These are phyloP conservation scores for Gracilariopsis chorda DNA, from an alignment of 23 red algal genomes.

Conservation along the genomic window DNA sequence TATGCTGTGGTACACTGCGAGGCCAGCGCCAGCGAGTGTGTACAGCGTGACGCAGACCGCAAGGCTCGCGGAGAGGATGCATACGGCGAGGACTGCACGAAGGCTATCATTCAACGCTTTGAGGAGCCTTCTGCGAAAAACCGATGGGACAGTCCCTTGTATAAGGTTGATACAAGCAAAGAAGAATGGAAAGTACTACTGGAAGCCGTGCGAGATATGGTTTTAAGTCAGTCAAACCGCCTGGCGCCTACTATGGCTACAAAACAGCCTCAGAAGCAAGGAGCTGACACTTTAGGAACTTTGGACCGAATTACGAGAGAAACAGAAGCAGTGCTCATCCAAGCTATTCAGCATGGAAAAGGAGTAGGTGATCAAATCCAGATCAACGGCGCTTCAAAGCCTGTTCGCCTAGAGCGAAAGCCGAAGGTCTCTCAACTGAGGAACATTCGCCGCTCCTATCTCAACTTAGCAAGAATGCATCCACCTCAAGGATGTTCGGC, in stretches of 20 bases:
- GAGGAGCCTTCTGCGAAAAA: conserved; percentile 23
- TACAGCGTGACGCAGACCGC: conserved; percentile 5
- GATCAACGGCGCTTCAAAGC: neutral
- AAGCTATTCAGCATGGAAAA: neutral
- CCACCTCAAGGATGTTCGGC: conserved; percentile 7
- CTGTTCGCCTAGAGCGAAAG: conserved; percentile 34
- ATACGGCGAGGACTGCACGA: conserved; percentile 1
- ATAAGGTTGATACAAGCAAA: neutral
- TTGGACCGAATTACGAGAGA: conserved; percentile 42
- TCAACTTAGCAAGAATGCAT: conserved; percentile 59
- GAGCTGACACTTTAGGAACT: conserved; percentile 26
- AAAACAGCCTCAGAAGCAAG: neutral
- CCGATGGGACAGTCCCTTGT: conserved; percentile 43
- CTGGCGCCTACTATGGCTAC: conserved; percentile 44
- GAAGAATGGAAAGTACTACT: neutral
- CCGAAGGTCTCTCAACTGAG: conserved; percentile 27
- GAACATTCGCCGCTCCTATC: conserved; percentile 21
- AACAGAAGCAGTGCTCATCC: conserved; percentile 20
- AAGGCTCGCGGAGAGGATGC: conserved; percentile 14
- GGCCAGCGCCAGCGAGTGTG: neutral
- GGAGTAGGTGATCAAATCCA: conserved; percentile 35
- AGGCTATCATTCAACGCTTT: conserved; percentile 39
- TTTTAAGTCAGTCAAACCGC: neutral
- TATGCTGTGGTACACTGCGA: conserved; percentile 47
- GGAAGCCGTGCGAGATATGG: neutral